Evolutionary conservation across 371 early-diverging fungal genomes (phyloP).

Genomic region (Encephalitozoon romaleae): DNA sequence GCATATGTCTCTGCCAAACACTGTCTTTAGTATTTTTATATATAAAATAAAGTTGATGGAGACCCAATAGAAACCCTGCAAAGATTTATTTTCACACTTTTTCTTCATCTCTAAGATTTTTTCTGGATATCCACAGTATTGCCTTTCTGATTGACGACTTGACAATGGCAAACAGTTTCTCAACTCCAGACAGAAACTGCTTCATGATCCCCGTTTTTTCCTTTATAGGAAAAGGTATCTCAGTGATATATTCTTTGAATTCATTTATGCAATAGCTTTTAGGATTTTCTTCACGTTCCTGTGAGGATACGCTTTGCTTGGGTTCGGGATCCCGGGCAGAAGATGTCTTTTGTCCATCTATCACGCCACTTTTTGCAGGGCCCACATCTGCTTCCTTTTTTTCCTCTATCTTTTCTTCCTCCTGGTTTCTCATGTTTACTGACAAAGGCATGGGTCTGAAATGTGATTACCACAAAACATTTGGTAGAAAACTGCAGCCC

Average conservation of each 20-base stretch:
- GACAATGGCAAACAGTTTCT: background rate
- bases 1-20: background rate
- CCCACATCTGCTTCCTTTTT: background rate
- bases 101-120: background rate
- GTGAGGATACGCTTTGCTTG: background rate
- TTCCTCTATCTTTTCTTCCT: background rate
- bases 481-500: background rate
- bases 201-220: slow-evolving; percentile 1
- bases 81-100: background rate
- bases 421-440: background rate
- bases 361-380: background rate
- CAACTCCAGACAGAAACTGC: slow-evolving; percentile 1
- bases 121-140: background rate
- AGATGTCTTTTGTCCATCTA: background rate
- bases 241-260: background rate
- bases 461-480: background rate
- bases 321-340: background rate
- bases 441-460: background rate
- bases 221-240: background rate
- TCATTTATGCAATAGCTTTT: background rate
- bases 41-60: background rate
- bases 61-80: background rate
- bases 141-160: background rate
- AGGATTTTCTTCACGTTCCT: background rate
- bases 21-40: background rate